Conservation (phyloP, 257 asterid species). For the Fraxinus cuspidata region DNA sequence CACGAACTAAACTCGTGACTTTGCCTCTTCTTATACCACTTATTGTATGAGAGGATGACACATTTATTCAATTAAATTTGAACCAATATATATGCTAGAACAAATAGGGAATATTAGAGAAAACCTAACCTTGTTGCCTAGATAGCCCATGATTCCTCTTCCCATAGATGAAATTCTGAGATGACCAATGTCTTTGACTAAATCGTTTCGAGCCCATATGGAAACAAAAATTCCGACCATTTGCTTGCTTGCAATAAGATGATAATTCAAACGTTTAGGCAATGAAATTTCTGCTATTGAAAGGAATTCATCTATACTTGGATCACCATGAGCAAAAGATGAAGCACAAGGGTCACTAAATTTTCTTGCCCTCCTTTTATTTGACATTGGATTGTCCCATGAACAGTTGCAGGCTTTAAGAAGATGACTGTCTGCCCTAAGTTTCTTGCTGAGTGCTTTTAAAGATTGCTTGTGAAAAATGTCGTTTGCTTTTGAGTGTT, state of each 20-base stretch:
- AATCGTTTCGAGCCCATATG: conserved; percentile 69
- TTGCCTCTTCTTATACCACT: background rate
- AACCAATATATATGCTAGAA: background rate
- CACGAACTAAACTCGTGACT: background rate
- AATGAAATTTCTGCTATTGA: conserved; percentile 40
- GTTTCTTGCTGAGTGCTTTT: conserved; percentile 55
- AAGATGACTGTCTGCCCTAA: conserved; percentile 46
- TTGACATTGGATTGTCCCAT: conserved; percentile 22
- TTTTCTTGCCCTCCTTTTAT: conserved; percentile 36
- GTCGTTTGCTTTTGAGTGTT: conserved; percentile 16
- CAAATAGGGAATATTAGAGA: background rate
- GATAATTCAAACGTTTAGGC: conserved; percentile 45
- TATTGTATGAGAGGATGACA: too few relatives aligned
- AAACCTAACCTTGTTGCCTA: conserved; percentile 80
- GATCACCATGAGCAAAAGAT: conserved; percentile 19
- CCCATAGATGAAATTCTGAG: conserved; percentile 74
- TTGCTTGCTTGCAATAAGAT: conserved; percentile 75
- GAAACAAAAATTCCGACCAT: conserved; percentile 92
- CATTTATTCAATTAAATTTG: too few relatives aligned
- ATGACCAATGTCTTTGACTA: conserved; percentile 69
- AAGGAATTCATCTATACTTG: conserved; percentile 36
- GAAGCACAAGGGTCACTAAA: conserved; percentile 42
- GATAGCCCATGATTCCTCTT: conserved; percentile 94
- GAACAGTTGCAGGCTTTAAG: conserved; percentile 70
- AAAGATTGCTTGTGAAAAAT: conserved; percentile 58